phyloP scores from a whole-genome alignment of 2,329 filamentous ascomycete species.

The Daldinia sp. region DNA sequence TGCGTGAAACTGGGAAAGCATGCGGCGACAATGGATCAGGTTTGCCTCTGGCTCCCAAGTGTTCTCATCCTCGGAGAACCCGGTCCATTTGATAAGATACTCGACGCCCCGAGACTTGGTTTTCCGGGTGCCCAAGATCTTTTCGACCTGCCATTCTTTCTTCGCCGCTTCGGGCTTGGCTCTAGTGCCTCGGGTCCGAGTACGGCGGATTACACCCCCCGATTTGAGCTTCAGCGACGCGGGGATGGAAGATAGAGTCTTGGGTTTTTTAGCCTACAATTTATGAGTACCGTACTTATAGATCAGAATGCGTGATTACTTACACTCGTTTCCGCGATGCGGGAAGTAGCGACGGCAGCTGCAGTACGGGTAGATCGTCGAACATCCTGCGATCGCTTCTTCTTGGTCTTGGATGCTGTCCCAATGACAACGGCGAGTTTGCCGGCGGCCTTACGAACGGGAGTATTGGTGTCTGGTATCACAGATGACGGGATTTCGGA shows the following conservation, averaged over 20 bases:
- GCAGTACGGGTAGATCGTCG: constrained; percentile 1
- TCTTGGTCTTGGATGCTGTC: not conserved
- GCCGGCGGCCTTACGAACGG: not conserved
- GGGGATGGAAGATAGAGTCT: not conserved
- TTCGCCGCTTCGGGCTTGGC: constrained; percentile 21
- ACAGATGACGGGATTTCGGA: too few species aligned
- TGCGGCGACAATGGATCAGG: not conserved
- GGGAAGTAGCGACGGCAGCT: not conserved
- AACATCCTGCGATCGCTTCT: not conserved
- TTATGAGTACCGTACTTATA: not conserved
- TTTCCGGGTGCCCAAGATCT: constrained; percentile 58
- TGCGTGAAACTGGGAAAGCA: constrained; percentile 36
- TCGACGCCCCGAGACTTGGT: constrained; percentile 52
- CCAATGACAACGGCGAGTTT: not conserved
- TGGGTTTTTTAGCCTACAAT: not conserved
- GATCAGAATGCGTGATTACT: not conserved
- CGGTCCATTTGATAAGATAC: constrained; percentile 68
- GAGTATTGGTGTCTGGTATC: not conserved
- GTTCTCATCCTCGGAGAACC: constrained; percentile 58
- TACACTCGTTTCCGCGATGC: not conserved
- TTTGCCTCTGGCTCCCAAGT: constrained; percentile 67
- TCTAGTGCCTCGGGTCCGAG: not conserved
- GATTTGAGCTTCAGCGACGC: not conserved
- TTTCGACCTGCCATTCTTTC: constrained; percentile 62
- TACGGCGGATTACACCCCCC: not conserved